These are phyloP conservation scores for Hippophae gyantsensis DNA, from an alignment of 306 rosid genomes.

Conservation along the genomic window DNA sequence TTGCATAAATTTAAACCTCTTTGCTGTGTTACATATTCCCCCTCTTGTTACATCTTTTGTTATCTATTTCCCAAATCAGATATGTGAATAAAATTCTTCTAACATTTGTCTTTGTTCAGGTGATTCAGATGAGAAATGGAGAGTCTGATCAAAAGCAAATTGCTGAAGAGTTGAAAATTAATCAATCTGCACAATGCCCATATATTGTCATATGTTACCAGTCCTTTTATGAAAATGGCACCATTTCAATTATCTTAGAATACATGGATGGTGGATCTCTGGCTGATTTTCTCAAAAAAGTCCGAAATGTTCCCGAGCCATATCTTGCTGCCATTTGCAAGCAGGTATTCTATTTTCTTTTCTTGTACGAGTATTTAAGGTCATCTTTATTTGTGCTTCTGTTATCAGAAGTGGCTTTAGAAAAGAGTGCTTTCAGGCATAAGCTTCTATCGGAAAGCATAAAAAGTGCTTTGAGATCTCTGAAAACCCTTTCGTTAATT, in stretches of 20 bases:
- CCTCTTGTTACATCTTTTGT: too few relatives aligned
- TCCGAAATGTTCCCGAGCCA: conserved; percentile 67
- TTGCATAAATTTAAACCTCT: background rate
- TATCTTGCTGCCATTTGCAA: conserved; percentile 78
- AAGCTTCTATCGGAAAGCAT: background rate
- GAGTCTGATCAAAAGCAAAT: conserved; percentile 77
- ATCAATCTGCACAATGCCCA: conserved; percentile 89
- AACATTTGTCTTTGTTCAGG: conserved; percentile 37
- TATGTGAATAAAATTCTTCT: conserved; percentile 4
- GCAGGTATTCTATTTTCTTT: conserved; percentile 37
- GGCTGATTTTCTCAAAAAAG: conserved; percentile 76
- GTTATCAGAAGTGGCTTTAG: too few relatives aligned
- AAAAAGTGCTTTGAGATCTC: too few relatives aligned
- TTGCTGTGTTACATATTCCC: background rate
- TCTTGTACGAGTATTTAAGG: too few relatives aligned
- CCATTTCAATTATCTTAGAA: conserved; percentile 86
- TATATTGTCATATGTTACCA: conserved; percentile 77
- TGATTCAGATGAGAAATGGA: conserved; percentile 80
- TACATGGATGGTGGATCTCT: conserved; percentile 99
- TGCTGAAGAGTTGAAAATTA: conserved; percentile 86
- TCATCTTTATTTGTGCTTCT: too few relatives aligned
- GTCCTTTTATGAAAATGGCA: conserved; percentile 76
- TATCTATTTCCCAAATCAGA: too few relatives aligned
- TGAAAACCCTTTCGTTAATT: too few relatives aligned
- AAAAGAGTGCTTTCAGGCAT: too few relatives aligned